Evolutionary conservation across 129 eudicot genomes (phyloP).

Genomic region (Chrysanthemum lavandulifolium): DNA sequence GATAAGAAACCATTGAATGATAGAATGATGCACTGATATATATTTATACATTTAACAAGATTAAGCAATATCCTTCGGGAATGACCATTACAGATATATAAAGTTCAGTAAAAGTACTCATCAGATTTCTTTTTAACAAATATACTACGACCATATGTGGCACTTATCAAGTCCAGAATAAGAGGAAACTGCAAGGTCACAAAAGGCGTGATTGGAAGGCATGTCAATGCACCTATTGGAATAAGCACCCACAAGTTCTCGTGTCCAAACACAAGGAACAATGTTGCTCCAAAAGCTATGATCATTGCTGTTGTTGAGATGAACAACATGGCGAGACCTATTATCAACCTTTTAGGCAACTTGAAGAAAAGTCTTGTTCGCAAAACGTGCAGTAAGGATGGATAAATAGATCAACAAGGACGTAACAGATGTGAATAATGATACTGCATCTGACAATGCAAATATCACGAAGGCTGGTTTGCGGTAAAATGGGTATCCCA

Average conservation of each 20-base stretch:
- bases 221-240: not conserved
- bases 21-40: too few species aligned
- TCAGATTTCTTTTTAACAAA: not conserved
- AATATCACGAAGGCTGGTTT: too few species aligned
- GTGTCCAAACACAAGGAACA: constrained; percentile 1
- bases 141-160: constrained; percentile 10
- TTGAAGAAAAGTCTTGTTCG: constrained; percentile 13
- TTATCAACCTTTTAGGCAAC: constrained; percentile 13
- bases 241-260: not conserved
- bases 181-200: constrained; percentile 8
- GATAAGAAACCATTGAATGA: too few species aligned
- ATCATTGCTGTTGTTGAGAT: constrained; percentile 19
- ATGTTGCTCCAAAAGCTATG: constrained; percentile 14
- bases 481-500: too few species aligned
- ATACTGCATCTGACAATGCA: not conserved
- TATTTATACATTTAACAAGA: too few species aligned
- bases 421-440: constrained; percentile 2
- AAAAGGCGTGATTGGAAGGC: constrained; percentile 4
- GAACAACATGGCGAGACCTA: constrained; percentile 15
- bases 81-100: too few species aligned
- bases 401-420: constrained; percentile 15
- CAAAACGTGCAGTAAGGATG: constrained; percentile 14
- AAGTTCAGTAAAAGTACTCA: not conserved
- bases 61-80: too few species aligned
- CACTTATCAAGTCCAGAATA: not conserved